Conservation (phyloP, 208 protist species). For the Sergeia podlipaevii region DNA sequence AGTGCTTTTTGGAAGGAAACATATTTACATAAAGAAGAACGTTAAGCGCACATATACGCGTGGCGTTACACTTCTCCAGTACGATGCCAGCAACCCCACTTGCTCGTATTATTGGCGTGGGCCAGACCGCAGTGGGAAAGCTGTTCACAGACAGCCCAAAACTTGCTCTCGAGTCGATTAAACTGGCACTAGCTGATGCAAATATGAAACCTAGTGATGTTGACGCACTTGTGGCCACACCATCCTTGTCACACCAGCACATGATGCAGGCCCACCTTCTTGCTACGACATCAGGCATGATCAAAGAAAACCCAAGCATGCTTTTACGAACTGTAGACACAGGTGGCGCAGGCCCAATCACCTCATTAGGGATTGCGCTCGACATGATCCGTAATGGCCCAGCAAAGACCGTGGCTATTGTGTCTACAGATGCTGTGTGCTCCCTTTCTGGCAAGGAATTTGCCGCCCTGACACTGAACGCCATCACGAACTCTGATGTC, state of each 20-base stretch:
- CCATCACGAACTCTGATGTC: constrained; percentile 32
- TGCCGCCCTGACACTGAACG: constrained; percentile 29
- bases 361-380: constrained; percentile 34
- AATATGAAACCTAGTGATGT: constrained; percentile 47
- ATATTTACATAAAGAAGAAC: too few relatives aligned
- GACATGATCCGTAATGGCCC: constrained; percentile 35
- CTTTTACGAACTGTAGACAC: constrained; percentile 65
- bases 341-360: constrained; percentile 66
- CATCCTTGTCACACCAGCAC: constrained; percentile 62
- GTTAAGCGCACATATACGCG: too few relatives aligned
- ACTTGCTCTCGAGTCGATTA: constrained; percentile 41
- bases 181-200: constrained; percentile 40
- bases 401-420: constrained; percentile 42
- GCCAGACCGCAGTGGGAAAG: constrained; percentile 43
- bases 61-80: too few relatives aligned
- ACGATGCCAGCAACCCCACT: neutral
- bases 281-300: constrained; percentile 38
- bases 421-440: constrained; percentile 60
- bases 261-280: constrained; percentile 80
- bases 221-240: constrained; percentile 67
- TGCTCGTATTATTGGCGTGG: constrained; percentile 52
- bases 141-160: constrained; percentile 29
- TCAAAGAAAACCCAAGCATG: constrained; percentile 25
- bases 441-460: constrained; percentile 34
- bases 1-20: too few relatives aligned